Base-by-base conservation (phyloP, 306 rosid species). In the Datisca glomerata region DNA sequence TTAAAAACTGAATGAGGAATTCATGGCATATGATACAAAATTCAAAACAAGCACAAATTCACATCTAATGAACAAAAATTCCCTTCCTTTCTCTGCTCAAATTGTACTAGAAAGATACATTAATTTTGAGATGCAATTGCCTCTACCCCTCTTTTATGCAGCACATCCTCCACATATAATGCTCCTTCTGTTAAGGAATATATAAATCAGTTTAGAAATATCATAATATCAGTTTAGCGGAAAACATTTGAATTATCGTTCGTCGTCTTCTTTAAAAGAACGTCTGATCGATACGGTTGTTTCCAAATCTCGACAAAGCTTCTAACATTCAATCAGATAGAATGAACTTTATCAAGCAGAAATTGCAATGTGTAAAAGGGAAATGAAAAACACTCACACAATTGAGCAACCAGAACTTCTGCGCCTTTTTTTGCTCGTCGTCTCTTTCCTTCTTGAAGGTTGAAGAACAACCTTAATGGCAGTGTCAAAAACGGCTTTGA, bases 401-500 rank as follows among this genome's bases (percentile, higher is more conserved):
- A 89, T 41, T 34, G 81, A 69, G 68, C 86, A 89, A 47, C 84
- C 79, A 10, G 91, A 77, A 19, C 79, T 76, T 38, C 81, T 60
- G 55, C 57, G 74, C 64, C 73, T 64, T 73, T 71, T 89, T 81
- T 80, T 75, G 65, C 50, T 68, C 3, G 80, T 60, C 64, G 73
- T 68, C 69, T 89, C 95, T 57, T 70, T 85, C 71, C 76, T 89
- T 49, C 95, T 80, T 20, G 93, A 93, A 54, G 98, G 98, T 73
- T 89, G 95, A 33, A 89, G 91, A 66, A 84, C 98, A 78, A 81
- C 98, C 76, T 89, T 89, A 59, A 89, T 89, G 21, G 98, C 86
- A 36, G 79, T 89, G 58, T 89, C 98, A 59, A 89, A 89, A 49
- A 89, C 93, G 21, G 81, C 84, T 75, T 89, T 89, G 56, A 89